These are phyloP conservation scores for Flaveria sonorensis DNA, from an alignment of 129 eudicot species.

Conservation along the genomic window DNA sequence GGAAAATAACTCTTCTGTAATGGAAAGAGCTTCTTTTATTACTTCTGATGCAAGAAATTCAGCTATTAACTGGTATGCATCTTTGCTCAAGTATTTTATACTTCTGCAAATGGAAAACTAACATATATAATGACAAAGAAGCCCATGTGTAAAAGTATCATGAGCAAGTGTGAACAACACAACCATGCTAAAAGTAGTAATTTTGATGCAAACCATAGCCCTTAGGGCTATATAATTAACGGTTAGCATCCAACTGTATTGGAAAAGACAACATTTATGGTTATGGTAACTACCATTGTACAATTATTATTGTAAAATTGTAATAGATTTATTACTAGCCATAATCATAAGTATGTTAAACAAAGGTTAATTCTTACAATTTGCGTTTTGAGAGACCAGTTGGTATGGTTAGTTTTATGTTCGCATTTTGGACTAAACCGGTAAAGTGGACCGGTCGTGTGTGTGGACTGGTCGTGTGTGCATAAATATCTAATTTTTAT, in stretches of 20 bases:
- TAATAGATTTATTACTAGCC: background rate
- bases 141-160: background rate
- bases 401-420: no score
- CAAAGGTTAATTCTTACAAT: background rate
- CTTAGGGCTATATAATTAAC: background rate
- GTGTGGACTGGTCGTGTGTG: no score
- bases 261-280: background rate
- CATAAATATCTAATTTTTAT: no score
- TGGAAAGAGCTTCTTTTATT: conserved; percentile 62
- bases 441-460: no score
- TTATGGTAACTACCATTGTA: background rate
- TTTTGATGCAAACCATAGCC: background rate
- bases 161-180: background rate
- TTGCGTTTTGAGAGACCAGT: no score
- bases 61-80: conserved; percentile 52
- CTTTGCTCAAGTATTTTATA: conserved; percentile 43
- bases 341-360: background rate
- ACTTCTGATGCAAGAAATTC: conserved; percentile 58
- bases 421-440: no score
- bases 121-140: background rate
- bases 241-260: background rate
- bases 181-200: background rate
- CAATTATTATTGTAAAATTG: background rate
- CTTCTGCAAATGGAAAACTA: conserved; percentile 37
- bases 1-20: conserved; percentile 53